These are phyloP conservation scores for Juglanconis oblonga DNA, from an alignment of 2,329 filamentous ascomycete species.

Conservation along the genomic window DNA sequence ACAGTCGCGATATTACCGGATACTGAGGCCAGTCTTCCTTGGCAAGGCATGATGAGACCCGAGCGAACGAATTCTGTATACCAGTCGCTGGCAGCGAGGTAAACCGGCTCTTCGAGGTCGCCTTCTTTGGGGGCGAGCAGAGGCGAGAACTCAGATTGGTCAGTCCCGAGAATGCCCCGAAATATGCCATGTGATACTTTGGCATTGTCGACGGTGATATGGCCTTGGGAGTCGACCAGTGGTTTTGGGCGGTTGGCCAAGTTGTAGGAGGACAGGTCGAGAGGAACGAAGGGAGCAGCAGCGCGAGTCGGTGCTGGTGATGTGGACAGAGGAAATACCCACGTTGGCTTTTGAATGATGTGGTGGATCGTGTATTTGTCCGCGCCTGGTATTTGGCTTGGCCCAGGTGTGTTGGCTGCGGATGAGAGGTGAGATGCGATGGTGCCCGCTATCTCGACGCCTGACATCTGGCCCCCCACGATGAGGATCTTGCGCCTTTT, in stretches of 20 bases:
- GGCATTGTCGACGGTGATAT: slow-evolving; percentile 58
- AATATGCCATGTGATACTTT: slow-evolving; percentile 51
- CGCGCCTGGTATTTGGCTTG: slow-evolving; percentile 37
- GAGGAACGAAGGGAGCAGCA: slow-evolving; percentile 63
- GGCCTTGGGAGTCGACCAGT: slow-evolving; percentile 62
- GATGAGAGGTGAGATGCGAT: slow-evolving; percentile 71
- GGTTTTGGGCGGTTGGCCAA: slow-evolving; percentile 57
- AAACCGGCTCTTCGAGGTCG: slow-evolving; percentile 52
- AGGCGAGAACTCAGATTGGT: slow-evolving; percentile 51
- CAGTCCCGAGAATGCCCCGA: slow-evolving; percentile 44
- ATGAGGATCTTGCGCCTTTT: slow-evolving; percentile 63
- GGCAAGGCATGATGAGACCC: slow-evolving; percentile 51
- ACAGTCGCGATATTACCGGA: slow-evolving; percentile 34
- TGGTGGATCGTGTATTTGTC: slow-evolving; percentile 63
- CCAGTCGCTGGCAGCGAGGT: slow-evolving; percentile 66
- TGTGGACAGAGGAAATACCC: slow-evolving; percentile 64
- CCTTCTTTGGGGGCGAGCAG: slow-evolving; percentile 36
- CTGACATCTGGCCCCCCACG: slow-evolving; percentile 80
- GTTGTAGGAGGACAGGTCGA: slow-evolving; percentile 73
- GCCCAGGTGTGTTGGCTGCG: slow-evolving; percentile 49
- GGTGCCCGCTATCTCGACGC: slow-evolving; percentile 71
- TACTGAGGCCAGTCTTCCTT: slow-evolving; percentile 43
- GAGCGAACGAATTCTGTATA: slow-evolving; percentile 73
- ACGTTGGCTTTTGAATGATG: slow-evolving; percentile 66
- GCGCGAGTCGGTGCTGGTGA: slow-evolving; percentile 51